Conservation (phyloP, 2,329 filamentous ascomycete species). For the Plectosphaerella cucumerina region DNA sequence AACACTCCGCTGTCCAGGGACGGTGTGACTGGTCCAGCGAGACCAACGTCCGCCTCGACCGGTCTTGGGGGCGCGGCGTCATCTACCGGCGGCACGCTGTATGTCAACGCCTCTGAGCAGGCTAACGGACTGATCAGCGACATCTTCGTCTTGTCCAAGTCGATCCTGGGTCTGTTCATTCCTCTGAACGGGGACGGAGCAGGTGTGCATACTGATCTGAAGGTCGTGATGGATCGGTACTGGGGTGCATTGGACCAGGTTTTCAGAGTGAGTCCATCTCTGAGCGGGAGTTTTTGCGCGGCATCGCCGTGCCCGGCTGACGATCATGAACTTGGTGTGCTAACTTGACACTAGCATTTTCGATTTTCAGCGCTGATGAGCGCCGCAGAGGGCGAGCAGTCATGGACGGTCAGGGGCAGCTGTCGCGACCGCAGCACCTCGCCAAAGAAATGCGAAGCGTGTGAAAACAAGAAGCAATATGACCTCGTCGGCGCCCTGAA, state of each 20-base stretch:
- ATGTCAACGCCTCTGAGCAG: not conserved
- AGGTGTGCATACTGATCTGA: not conserved
- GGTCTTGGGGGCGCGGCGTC: too few species aligned
- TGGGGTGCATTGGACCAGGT: conserved; percentile 1
- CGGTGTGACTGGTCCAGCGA: too few species aligned
- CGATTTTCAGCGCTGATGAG: not conserved
- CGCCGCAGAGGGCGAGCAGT: not conserved
- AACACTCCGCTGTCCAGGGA: too few species aligned
- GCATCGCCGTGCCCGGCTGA: too few species aligned
- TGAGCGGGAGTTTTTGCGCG: not conserved
- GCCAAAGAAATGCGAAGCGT: not conserved
- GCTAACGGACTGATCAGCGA: not conserved
- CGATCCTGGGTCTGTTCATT: not conserved
- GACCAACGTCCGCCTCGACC: too few species aligned
- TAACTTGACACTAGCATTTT: not conserved
- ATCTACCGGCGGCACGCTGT: not conserved
- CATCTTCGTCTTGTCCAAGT: not conserved
- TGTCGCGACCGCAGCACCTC: not conserved
- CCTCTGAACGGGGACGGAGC: not conserved
- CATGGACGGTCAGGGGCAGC: not conserved
- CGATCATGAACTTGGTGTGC: not conserved
- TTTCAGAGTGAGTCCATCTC: not conserved
- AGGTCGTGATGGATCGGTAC: not conserved
- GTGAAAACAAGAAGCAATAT: not conserved
- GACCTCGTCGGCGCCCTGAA: not conserved